A percentile compares a stretch with the other conserved stretches of the same genome.
Evolutionary conservation across 257 asterid genomes (phyloP).

Genomic region (Solanum gracilifrons): DNA sequence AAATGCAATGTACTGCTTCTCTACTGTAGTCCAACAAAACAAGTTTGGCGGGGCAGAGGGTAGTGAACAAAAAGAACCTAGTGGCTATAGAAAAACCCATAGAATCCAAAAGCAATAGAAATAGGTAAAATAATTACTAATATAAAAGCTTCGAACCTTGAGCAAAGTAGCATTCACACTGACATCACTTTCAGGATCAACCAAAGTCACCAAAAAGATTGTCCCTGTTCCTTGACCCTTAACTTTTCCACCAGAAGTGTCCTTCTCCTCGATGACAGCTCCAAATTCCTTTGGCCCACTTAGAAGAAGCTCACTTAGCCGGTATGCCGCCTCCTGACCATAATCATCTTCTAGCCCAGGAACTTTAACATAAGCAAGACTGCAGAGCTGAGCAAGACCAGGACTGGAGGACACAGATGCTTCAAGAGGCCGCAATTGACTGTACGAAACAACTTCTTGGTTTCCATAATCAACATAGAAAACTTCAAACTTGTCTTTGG

Average conservation of each 20-base stretch:
- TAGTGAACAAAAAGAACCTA: neutral
- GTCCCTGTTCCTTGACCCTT: constrained; percentile 98
- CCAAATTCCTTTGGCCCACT: constrained; percentile 53
- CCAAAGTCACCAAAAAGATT: constrained; percentile 54
- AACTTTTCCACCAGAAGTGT: constrained; percentile 79
- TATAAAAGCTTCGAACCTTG: constrained; percentile 35
- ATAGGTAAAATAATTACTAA: neutral
- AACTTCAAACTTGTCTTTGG: constrained; percentile 76
- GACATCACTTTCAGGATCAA: constrained; percentile 52
- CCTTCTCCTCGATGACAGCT: constrained; percentile 75
- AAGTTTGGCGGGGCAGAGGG: neutral
- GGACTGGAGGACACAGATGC: constrained; percentile 60
- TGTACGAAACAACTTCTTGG: constrained; percentile 74
- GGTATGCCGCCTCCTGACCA: constrained; percentile 79
- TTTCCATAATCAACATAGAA: constrained; percentile 90
- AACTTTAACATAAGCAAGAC: constrained; percentile 74
- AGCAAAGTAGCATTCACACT: constrained; percentile 75
- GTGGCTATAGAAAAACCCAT: neutral
- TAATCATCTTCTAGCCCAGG: constrained; percentile 73
- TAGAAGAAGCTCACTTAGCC: constrained; percentile 53
- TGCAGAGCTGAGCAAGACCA: constrained; percentile 91
- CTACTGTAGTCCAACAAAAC: neutral
- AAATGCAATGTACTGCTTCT: neutral
- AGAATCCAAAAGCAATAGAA: neutral
- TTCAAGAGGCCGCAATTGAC: constrained; percentile 68